Evolutionary conservation across 331 rosid species (phyloP).

Genomic region (Acacia pycnantha): DNA sequence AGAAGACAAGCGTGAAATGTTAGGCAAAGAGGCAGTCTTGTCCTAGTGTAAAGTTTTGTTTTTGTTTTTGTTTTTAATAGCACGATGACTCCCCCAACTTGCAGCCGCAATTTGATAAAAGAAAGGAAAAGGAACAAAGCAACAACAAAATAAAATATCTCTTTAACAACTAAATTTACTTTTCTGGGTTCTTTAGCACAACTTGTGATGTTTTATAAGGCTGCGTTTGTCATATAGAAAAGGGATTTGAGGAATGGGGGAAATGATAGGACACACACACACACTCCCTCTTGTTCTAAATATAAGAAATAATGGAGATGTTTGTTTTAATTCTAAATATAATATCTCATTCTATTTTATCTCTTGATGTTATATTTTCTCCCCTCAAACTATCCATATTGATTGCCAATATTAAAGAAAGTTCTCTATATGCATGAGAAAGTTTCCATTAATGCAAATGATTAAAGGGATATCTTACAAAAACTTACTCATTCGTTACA

Average conservation of each 20-base stretch:
- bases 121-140: not conserved
- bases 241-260: not conserved
- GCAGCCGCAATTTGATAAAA: constrained; percentile 32
- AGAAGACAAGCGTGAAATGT: constrained; percentile 23
- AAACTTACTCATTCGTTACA: no score
- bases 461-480: no score
- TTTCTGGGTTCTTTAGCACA: not conserved
- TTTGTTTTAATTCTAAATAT: no score
- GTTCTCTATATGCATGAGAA: no score
- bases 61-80: not conserved
- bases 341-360: no score
- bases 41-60: not conserved
- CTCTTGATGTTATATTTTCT: no score
- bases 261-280: not conserved
- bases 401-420: no score
- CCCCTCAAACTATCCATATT: no score
- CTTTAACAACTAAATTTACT: not conserved
- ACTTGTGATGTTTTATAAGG: constrained; percentile 15
- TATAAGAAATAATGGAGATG: no score
- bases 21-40: constrained; percentile 10
- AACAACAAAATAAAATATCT: not conserved
- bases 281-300: no score
- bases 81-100: constrained; percentile 35
- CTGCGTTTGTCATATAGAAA: not conserved
- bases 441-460: no score